A percentile compares a stretch with the other conserved stretches of the same genome.
These are phyloP conservation scores for Zymoseptoria crescenta DNA, from an alignment of 2,329 filamentous ascomycete genomes.

Conservation along the genomic window DNA sequence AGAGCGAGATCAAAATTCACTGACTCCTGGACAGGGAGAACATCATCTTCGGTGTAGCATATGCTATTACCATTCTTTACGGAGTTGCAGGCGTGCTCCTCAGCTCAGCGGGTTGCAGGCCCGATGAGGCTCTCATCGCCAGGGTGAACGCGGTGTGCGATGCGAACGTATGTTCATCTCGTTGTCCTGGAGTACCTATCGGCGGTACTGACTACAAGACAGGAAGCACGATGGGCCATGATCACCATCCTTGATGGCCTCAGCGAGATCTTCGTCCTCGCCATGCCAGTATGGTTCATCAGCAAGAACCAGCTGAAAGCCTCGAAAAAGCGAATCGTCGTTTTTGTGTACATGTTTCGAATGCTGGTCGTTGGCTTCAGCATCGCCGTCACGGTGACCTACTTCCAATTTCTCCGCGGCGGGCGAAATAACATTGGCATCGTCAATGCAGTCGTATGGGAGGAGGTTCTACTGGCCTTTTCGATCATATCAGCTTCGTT, in stretches of 20 bases:
- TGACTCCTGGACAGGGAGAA: conserved; percentile 7
- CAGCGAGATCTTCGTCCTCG: conserved; percentile 17
- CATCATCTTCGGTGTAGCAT: conserved; percentile 13
- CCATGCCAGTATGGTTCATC: conserved; percentile 21
- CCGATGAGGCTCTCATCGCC: conserved; percentile 8
- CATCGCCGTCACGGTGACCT: conserved; percentile 11
- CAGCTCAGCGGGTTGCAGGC: conserved; percentile 17
- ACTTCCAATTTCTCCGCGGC: conserved; percentile 18
- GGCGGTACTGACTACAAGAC: conserved; percentile 1
- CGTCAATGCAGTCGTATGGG: conserved; percentile 14
- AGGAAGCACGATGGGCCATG: conserved; percentile 14
- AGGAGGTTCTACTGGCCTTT: conserved; percentile 19
- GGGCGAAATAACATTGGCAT: conserved; percentile 16
- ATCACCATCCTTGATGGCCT: conserved; percentile 16
- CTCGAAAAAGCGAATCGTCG: conserved; percentile 17
- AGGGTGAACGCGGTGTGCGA: conserved; percentile 16
- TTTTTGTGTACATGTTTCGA: conserved; percentile 17
- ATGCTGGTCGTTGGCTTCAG: conserved; percentile 14
- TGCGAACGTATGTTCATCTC: conserved; percentile 11
- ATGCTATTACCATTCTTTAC: conserved; percentile 10
- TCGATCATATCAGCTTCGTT: conserved; percentile 22
- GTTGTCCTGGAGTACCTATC: background rate
- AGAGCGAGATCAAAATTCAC: background rate
- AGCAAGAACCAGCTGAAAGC: conserved; percentile 18
- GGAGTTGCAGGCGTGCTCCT: conserved; percentile 13